Evolutionary conservation across 768 basidiomycete genomes (phyloP).

Genomic region (Chalciporus sphaerocephalus): DNA sequence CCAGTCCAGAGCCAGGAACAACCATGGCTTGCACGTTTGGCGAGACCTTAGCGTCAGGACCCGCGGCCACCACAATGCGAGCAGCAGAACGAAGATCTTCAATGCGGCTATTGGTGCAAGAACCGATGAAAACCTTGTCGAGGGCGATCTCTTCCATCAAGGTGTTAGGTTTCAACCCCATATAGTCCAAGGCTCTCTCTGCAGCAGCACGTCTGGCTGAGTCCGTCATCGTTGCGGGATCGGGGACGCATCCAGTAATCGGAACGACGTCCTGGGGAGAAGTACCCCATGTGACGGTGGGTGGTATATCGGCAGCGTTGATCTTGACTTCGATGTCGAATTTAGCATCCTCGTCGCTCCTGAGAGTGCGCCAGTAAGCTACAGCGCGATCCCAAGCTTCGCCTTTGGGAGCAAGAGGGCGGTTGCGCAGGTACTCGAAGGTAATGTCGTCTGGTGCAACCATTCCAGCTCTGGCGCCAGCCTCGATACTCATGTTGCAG

Average conservation of each 20-base stretch:
- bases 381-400: constrained; percentile 83
- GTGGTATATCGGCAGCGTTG: constrained; percentile 78
- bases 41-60: constrained; percentile 69
- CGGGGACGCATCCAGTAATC: constrained; percentile 78
- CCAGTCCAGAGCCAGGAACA: constrained; percentile 85
- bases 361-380: constrained; percentile 80
- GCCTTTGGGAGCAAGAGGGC: constrained; percentile 78
- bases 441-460: constrained; percentile 86
- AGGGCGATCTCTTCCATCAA: constrained; percentile 74
- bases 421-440: constrained; percentile 75
- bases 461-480: constrained; percentile 90
- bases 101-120: constrained; percentile 92
- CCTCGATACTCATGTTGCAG: constrained; percentile 96
- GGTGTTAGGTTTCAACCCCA: constrained; percentile 78
- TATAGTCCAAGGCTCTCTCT: constrained; percentile 75
- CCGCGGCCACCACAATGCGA: constrained; percentile 68
- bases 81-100: constrained; percentile 89
- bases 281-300: constrained; percentile 91
- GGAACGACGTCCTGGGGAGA: constrained; percentile 85
- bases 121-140: constrained; percentile 92
- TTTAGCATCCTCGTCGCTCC: constrained; percentile 75
- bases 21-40: constrained; percentile 80
- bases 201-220: constrained; percentile 63
- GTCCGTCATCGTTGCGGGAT: constrained; percentile 64
- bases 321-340: constrained; percentile 83